Evolutionary conservation across 2,329 filamentous ascomycete species (phyloP).

Genomic region (Cytospora chrysosperma): DNA sequence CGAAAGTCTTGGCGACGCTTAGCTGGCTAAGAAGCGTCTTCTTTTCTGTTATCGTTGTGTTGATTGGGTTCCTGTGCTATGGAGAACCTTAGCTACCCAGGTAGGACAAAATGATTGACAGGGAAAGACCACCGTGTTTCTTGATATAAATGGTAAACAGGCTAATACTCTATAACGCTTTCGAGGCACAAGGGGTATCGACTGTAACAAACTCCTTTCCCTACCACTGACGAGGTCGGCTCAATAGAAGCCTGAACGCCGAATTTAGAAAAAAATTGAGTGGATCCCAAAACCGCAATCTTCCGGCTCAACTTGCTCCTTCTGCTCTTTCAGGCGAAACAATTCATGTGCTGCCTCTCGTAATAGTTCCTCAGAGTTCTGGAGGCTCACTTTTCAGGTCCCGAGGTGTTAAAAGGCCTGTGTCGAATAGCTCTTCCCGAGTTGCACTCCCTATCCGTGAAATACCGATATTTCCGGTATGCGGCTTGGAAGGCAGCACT

Average conservation of each 20-base stretch:
- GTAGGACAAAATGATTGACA: too few species aligned
- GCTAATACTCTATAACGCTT: too few species aligned
- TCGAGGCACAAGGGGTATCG: not conserved
- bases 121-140: too few species aligned
- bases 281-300: not conserved
- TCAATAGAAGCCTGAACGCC: not conserved
- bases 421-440: not conserved
- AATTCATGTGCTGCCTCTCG: not conserved
- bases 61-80: too few species aligned
- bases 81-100: too few species aligned
- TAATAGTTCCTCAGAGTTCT: not conserved
- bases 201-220: not conserved
- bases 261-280: not conserved
- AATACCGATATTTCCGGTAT: not conserved
- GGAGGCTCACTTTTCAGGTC: not conserved
- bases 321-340: not conserved
- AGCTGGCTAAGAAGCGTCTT: too few species aligned
- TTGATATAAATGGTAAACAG: too few species aligned
- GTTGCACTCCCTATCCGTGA: not conserved
- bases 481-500: too few species aligned
- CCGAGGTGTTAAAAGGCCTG: not conserved
- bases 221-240: not conserved
- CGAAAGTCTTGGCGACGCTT: too few species aligned
- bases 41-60: too few species aligned
- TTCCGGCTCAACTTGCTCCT: too few species aligned